These are phyloP conservation scores for Teratosphaeria destructans DNA, from an alignment of 2,329 filamentous ascomycete species.

Conservation along the genomic window DNA sequence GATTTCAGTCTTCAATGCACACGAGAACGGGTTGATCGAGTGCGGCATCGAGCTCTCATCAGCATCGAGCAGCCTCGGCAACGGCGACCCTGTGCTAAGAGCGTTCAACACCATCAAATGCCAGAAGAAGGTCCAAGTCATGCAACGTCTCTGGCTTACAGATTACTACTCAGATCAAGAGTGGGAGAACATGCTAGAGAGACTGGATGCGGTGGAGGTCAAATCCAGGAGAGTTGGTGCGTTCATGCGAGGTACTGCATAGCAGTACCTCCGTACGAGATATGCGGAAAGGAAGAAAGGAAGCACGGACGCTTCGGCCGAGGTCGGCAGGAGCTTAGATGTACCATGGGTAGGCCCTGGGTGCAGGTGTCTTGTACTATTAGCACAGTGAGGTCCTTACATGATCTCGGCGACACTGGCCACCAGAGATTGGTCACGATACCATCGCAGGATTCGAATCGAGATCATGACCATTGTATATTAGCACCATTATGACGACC, in stretches of 20 bases:
- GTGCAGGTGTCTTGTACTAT: neutral
- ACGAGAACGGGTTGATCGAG: neutral
- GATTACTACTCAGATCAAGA: neutral
- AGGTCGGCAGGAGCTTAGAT: neutral
- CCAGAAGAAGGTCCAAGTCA: neutral
- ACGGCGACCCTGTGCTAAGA: neutral
- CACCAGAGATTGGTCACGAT: neutral
- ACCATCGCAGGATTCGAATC: neutral
- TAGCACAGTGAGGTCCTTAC: neutral
- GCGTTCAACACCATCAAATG: neutral
- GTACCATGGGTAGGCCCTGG: neutral
- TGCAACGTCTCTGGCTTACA: neutral
- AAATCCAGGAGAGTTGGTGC: neutral
- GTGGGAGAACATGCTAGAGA: neutral
- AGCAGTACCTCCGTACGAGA: neutral
- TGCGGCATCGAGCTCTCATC: neutral
- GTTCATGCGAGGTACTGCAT: neutral
- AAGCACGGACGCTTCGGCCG: neutral
- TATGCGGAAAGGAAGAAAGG: neutral
- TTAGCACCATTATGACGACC: slow-evolving; percentile 15
- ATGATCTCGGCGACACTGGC: neutral
- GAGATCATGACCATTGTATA: neutral
- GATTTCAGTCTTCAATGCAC: neutral
- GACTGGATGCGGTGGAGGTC: neutral
- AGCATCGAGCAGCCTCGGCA: neutral